These are phyloP conservation scores for Sporobolomyces pararoseus DNA, from an alignment of 768 basidiomycete species.

Conservation along the genomic window DNA sequence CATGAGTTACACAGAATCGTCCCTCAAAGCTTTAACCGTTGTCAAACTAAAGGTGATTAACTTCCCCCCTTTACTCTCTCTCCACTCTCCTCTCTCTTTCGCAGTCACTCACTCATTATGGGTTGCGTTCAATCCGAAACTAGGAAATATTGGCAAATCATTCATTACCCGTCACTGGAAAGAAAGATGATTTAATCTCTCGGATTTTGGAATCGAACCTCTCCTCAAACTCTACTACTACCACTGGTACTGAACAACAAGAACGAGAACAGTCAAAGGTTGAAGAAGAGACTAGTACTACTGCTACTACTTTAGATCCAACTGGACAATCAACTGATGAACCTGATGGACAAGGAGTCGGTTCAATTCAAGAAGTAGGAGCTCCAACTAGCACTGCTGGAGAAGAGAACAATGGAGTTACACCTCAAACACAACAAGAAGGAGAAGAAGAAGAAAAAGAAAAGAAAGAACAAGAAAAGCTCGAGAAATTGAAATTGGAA, in stretches of 20 bases:
- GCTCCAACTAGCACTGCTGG: neutral
- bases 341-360: slow-evolving; percentile 11
- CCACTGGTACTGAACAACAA: no score
- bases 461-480: neutral
- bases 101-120: neutral
- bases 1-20: slow-evolving; percentile 19
- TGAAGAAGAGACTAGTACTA: slow-evolving; percentile 1
- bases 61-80: neutral
- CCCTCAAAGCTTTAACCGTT: slow-evolving; percentile 45
- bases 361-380: neutral
- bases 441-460: neutral
- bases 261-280: no score
- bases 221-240: neutral
- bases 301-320: slow-evolving; percentile 17
- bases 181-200: slow-evolving; percentile 46
- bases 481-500: neutral
- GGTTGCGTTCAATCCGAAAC: neutral
- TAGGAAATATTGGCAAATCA: slow-evolving; percentile 41
- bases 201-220: slow-evolving; percentile 39
- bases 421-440: slow-evolving; percentile 2
- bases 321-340: slow-evolving; percentile 13
- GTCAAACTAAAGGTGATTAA: slow-evolving; percentile 44
- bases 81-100: neutral
- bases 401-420: neutral
- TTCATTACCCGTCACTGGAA: slow-evolving; percentile 41